A percentile compares a stretch with the other conserved stretches of the same genome.
Conservation (phyloP, 2,329 filamentous ascomycete species). For the Xylariomycetidae sp. region DNA sequence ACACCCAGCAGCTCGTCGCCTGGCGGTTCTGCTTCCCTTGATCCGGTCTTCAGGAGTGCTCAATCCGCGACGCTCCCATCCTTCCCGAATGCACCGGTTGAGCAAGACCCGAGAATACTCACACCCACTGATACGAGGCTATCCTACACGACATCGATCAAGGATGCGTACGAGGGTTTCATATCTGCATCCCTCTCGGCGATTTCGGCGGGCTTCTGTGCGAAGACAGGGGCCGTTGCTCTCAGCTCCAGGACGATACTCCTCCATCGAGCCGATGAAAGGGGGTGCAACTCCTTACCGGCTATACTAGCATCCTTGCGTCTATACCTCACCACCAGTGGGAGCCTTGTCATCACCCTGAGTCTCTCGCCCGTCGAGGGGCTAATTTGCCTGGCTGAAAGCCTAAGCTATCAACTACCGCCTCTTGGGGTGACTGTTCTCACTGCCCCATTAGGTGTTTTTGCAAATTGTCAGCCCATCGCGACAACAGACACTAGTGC, state of each 20-base stretch:
- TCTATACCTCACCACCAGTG: conserved; percentile 52
- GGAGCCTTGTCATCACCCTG: conserved; percentile 47
- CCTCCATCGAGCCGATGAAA: conserved; percentile 31
- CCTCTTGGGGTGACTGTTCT: conserved; percentile 42
- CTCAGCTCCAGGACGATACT: conserved; percentile 50
- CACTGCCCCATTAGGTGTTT: conserved; percentile 50
- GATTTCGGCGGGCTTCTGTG: conserved; percentile 46
- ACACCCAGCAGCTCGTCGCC: conserved; percentile 45
- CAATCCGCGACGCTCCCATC: conserved; percentile 25
- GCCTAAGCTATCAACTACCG: conserved; percentile 33
- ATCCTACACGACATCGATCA: conserved; percentile 31
- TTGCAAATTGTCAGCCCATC: conserved; percentile 37
- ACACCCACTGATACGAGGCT: conserved; percentile 28
- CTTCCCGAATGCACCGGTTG: conserved; percentile 12
- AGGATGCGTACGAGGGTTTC: conserved; percentile 50
- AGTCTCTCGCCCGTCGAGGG: conserved; percentile 43
- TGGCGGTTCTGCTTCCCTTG: conserved; percentile 32
- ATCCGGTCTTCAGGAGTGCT: conserved; percentile 29
- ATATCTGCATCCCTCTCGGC: conserved; percentile 48
- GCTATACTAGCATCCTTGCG: conserved; percentile 46
- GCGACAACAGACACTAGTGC: conserved; percentile 29
- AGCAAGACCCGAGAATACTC: conserved; percentile 27
- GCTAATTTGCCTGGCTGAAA: conserved; percentile 42
- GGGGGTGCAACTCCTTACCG: conserved; percentile 24
- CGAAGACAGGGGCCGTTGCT: conserved; percentile 43